A percentile compares a stretch with the other conserved stretches of the same genome.
Conservation (phyloP, 2,329 filamentous ascomycete species). For the Paecilomyces variotii region DNA sequence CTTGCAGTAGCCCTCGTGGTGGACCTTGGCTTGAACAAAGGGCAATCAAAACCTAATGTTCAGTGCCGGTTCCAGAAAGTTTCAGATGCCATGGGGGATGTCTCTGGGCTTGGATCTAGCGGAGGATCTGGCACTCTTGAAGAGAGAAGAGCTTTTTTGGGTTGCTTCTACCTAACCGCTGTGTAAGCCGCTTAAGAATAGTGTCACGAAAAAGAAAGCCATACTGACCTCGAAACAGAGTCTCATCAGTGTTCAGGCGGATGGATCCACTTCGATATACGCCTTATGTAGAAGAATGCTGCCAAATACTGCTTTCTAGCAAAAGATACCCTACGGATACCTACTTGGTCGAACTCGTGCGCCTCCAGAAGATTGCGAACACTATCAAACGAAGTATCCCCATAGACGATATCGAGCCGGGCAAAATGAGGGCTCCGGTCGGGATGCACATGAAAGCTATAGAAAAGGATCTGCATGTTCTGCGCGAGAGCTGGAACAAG, state of each 20-base stretch:
- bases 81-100: background rate
- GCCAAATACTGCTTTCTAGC: background rate
- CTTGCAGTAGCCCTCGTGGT: slow-evolving; percentile 22
- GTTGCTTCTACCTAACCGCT: slow-evolving; percentile 2
- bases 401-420: background rate
- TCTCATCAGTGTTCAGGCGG: background rate
- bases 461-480: background rate
- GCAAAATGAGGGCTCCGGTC: background rate
- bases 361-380: slow-evolving; percentile 1
- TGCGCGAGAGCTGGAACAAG: background rate
- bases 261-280: background rate
- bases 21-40: slow-evolving; percentile 18
- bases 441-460: background rate
- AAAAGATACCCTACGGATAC: slow-evolving; percentile 1
- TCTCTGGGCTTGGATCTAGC: background rate
- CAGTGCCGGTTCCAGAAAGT: background rate
- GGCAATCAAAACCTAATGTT: background rate
- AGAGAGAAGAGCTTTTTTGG: slow-evolving; percentile 3
- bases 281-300: slow-evolving; percentile 4
- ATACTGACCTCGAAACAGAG: background rate
- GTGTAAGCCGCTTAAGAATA: background rate
- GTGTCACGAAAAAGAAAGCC: background rate
- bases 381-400: background rate
- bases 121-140: background rate
- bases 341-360: slow-evolving; percentile 1